These are phyloP conservation scores for Nakaseomyces glabratus DNA, from an alignment of 1,139 yeast species.

Conservation along the genomic window DNA sequence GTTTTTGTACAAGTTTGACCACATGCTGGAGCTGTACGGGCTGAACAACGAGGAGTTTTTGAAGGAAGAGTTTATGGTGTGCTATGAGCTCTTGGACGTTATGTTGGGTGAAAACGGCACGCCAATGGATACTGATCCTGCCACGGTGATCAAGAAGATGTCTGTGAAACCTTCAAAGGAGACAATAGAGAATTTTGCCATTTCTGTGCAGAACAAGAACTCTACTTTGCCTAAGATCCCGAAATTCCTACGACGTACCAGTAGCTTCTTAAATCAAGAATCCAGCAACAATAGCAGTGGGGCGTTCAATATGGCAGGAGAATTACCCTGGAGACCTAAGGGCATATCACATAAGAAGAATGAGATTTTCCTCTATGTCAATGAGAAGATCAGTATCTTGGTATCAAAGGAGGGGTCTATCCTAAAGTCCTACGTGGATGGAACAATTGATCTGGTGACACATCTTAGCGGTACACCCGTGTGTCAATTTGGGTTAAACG, in stretches of 20 bases:
- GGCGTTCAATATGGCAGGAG: slow-evolving; percentile 11
- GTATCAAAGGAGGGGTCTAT: slow-evolving; percentile 53
- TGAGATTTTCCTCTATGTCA: slow-evolving; percentile 69
- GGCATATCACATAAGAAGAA: slow-evolving; percentile 76
- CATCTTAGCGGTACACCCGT: slow-evolving; percentile 69
- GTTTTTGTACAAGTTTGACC: slow-evolving; percentile 51
- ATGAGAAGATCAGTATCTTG: slow-evolving; percentile 64
- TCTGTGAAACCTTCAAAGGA: slow-evolving; percentile 19
- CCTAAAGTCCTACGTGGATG: slow-evolving; percentile 67
- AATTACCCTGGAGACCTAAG: slow-evolving; percentile 60
- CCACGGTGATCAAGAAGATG: slow-evolving; percentile 32
- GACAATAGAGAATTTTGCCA: slow-evolving; percentile 7
- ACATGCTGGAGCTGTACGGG: slow-evolving; percentile 20
- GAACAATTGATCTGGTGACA: slow-evolving; percentile 61
- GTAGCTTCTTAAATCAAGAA: slow-evolving; percentile 4
- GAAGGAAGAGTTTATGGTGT: slow-evolving; percentile 52
- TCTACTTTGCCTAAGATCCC: slow-evolving; percentile 3
- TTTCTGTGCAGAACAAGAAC: slow-evolving; percentile 3
- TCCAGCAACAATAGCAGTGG: slow-evolving; percentile 9
- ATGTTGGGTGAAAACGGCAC: slow-evolving; percentile 76
- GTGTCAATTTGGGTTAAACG: slow-evolving; percentile 56
- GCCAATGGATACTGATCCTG: slow-evolving; percentile 62
- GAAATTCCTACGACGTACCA: slow-evolving; percentile 7
- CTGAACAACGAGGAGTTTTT: slow-evolving; percentile 28
- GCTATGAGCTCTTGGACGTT: slow-evolving; percentile 64